Percentiles rank a stretch among this genome's conserved stretches.
Conservation (phyloP, 345 rosid genomes). For the Bretschneidera sinensis region DNA sequence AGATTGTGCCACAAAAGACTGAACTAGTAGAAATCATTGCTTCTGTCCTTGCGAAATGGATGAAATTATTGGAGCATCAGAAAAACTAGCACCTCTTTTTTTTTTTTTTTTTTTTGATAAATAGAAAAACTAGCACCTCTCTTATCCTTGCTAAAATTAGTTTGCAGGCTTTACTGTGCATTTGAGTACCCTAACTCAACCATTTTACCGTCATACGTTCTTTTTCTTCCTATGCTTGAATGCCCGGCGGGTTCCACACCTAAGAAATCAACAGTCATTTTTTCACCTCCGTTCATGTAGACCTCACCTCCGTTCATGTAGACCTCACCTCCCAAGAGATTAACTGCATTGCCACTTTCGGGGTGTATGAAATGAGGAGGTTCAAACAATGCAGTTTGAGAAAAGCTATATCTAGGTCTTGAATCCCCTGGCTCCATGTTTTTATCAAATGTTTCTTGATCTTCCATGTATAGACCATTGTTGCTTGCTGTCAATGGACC, state of each 20-base stretch:
- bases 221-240: constrained; percentile 20
- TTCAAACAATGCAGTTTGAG: constrained; percentile 16
- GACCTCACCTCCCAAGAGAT: constrained; percentile 11
- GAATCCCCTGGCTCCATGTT: constrained; percentile 19
- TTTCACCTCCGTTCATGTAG: constrained; percentile 25
- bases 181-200: constrained; percentile 21
- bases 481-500: constrained; percentile 9
- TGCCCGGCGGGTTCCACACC: constrained; percentile 38
- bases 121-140: background rate
- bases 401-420: constrained; percentile 7
- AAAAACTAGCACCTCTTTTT: background rate
- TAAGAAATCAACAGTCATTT: constrained; percentile 44
- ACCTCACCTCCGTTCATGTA: constrained; percentile 12
- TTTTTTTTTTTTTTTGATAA: too few species aligned
- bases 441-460: constrained; percentile 15
- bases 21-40: background rate
- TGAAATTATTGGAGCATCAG: constrained; percentile 4
- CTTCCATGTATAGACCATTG: constrained; percentile 14
- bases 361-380: constrained; percentile 16
- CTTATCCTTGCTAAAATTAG: background rate
- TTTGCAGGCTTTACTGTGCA: constrained; percentile 20
- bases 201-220: constrained; percentile 19
- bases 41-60: background rate
- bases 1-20: background rate
- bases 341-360: constrained; percentile 17